phyloP scores from a whole-genome alignment of 1,139 yeast species.

The Tardiomyces depauwii region DNA sequence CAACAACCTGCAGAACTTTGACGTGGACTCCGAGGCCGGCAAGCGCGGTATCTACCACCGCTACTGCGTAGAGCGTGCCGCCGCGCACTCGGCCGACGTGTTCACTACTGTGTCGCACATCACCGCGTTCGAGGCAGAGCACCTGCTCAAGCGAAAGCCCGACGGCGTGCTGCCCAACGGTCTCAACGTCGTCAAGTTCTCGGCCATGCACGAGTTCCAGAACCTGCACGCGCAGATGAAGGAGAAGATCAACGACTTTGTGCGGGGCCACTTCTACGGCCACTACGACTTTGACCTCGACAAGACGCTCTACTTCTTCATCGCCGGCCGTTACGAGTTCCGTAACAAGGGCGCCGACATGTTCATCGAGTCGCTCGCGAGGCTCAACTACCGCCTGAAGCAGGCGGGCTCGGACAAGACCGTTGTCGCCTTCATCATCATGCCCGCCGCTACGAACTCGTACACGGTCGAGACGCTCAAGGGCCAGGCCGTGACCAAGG shows the following conservation, averaged over 20 bases:
- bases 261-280: constrained; percentile 95
- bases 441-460: constrained; percentile 93
- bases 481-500: constrained; percentile 93
- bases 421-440: constrained; percentile 94
- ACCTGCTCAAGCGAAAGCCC: constrained; percentile 85
- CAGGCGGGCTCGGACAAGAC: constrained; percentile 77
- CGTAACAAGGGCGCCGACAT: constrained; percentile 96
- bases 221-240: constrained; percentile 87
- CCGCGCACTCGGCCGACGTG: constrained; percentile 93
- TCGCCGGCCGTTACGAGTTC: constrained; percentile 95
- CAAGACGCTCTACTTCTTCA: constrained; percentile 87
- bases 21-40: constrained; percentile 97
- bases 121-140: constrained; percentile 92
- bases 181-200: constrained; percentile 87
- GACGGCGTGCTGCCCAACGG: constrained; percentile 98
- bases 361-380: constrained; percentile 84
- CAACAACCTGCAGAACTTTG: constrained; percentile 81
- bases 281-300: constrained; percentile 91
- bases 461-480: constrained; percentile 92
- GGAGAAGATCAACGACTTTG: constrained; percentile 86
- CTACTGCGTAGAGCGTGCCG: constrained; percentile 92
- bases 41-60: constrained; percentile 95
- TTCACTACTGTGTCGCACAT: constrained; percentile 96
- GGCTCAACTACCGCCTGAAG: constrained; percentile 81
- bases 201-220: constrained; percentile 96